Percentiles rank a stretch among this genome's conserved stretches.
Evolutionary conservation across 768 basidiomycete species (phyloP).

Genomic region (Lentinus brumalis): DNA sequence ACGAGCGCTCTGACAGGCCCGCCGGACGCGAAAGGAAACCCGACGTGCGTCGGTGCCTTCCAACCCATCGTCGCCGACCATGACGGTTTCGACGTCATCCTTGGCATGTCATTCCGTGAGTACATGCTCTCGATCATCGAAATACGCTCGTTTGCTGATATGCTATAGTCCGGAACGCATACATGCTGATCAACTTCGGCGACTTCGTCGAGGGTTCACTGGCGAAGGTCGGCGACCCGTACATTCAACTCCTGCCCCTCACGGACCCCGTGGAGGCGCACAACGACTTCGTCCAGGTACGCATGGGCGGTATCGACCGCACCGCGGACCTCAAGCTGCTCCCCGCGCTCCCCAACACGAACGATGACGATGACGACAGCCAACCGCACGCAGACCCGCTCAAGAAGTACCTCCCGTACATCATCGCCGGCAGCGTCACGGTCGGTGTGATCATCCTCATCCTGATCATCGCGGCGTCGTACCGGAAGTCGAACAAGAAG

Average conservation of each 20-base stretch:
- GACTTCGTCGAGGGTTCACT: constrained; percentile 36
- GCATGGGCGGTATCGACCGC: constrained; percentile 34
- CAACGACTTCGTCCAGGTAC: constrained; percentile 34
- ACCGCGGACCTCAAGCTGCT: constrained; percentile 30
- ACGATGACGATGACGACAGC: constrained; percentile 16
- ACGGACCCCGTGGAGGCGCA: constrained; percentile 32
- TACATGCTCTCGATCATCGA: background rate
- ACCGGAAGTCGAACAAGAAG: constrained; percentile 21
- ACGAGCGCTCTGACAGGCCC: constrained; percentile 20
- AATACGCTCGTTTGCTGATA: background rate
- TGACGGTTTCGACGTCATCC: constrained; percentile 33
- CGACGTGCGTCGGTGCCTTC: constrained; percentile 37
- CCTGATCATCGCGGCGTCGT: constrained; percentile 21
- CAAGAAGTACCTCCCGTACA: constrained; percentile 31
- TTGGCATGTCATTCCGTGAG: constrained; percentile 42
- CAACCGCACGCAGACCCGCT: constrained; percentile 21
- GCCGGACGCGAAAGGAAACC: constrained; percentile 30
- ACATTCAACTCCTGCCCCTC: constrained; percentile 35
- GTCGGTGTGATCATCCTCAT: constrained; percentile 22
- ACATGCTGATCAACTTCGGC: constrained; percentile 39
- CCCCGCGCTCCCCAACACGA: constrained; percentile 26
- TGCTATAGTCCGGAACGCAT: constrained; percentile 38
- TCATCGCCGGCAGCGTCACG: constrained; percentile 31
- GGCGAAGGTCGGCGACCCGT: constrained; percentile 33
- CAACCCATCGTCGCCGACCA: constrained; percentile 32